Evolutionary conservation across 768 basidiomycete species (phyloP), one percentile per base, ranked within the genome.

Genomic region (Calocybe cyanea): DNA sequence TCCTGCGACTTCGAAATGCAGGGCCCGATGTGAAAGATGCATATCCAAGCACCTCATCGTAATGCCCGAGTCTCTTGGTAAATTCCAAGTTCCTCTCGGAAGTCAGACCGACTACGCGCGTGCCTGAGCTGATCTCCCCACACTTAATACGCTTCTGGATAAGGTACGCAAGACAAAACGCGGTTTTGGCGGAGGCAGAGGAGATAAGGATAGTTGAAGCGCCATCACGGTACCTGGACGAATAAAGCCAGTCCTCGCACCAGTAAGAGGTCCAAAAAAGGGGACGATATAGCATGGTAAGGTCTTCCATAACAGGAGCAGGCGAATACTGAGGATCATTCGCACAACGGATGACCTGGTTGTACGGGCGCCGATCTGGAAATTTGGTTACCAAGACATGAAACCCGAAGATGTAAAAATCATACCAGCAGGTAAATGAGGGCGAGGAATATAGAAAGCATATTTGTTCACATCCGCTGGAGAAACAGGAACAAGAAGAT

Each of bases 181-280:
- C 82, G 1, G 83, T 86, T 55, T 86, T 86, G 20, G 84, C 75
- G 2, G 84, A 86, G 0, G 84, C 85, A 33, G 82, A 83, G 1
- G 84, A 83, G 31, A 86, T 73, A 38, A 86, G 65, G 47, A 86
- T 64, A 21, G 58, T 56, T 2, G 65, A 66, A 3, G 72, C 72
- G 5, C 68, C 75, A 1, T 67, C 73, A 7, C 73, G 69, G 57
- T 84, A 85, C 18, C 58, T 53, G 2, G 74, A 68, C 4, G 70
- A 63, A 45, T 73, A 63, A 5, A 86, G 57, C 81, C 81, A 86
- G 56, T 86, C 85, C 58, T 86, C 81, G 51, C 74, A 83, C 84
- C 84, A 86, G 51, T 76, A 86, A 1, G 85, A 74, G 0, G 84
- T 85, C 84, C 84, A 86, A 60, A 85, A 86, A 13, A 86, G 67